A percentile compares a stretch with the other conserved stretches of the same genome.
Conservation (phyloP, 2,329 filamentous ascomycete species). For the Alternaria infectoria region DNA sequence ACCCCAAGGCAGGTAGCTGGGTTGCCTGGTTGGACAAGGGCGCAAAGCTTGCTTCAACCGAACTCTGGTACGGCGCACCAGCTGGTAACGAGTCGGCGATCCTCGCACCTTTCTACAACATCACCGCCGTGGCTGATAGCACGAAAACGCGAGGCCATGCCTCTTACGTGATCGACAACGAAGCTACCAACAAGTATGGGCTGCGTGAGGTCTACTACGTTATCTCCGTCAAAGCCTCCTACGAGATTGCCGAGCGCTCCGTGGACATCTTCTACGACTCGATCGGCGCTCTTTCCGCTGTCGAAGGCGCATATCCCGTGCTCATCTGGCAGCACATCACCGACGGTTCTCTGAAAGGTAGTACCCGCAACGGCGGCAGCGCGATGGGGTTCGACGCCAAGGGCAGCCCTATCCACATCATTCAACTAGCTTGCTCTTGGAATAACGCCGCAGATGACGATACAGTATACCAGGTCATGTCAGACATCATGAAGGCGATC, state of each 20-base stretch:
- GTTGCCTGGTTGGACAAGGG: constrained; percentile 29
- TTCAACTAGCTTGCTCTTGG: constrained; percentile 28
- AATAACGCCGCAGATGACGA: constrained; percentile 22
- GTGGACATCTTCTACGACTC: constrained; percentile 17
- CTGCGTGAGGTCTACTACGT: constrained; percentile 17
- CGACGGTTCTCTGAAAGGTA: constrained; percentile 19
- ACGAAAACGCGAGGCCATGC: neutral
- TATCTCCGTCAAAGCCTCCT: constrained; percentile 13
- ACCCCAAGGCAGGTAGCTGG: constrained; percentile 36
- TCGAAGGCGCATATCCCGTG: constrained; percentile 13
- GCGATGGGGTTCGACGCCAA: constrained; percentile 22
- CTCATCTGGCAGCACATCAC: constrained; percentile 25
- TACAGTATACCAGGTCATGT: constrained; percentile 16
- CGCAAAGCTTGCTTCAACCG: constrained; percentile 7
- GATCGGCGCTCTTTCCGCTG: constrained; percentile 1
- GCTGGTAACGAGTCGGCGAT: neutral
- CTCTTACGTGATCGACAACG: constrained; percentile 3
- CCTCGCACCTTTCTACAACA: constrained; percentile 7
- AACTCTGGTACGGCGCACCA: constrained; percentile 27
- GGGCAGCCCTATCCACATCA: constrained; percentile 23
- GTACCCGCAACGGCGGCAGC: constrained; percentile 29
- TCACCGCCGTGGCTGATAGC: neutral
- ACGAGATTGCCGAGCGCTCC: constrained; percentile 15
- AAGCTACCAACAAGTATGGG: constrained; percentile 2
- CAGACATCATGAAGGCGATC: constrained; percentile 10